phyloP scores from a whole-genome alignment of 108 stramenopile genomes.

The Cyclostephanos invisitatus region DNA sequence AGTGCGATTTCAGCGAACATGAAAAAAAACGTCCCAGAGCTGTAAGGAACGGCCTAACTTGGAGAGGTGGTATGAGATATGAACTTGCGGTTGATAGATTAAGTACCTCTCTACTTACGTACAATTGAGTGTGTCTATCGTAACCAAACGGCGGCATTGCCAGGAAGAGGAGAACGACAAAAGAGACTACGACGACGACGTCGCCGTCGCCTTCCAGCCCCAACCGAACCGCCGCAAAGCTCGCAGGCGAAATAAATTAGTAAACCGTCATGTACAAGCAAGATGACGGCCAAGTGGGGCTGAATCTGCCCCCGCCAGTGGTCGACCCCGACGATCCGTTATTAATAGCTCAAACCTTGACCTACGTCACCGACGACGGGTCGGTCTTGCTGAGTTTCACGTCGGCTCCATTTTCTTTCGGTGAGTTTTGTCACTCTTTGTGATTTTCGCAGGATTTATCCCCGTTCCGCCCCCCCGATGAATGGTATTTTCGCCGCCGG shows the following conservation, averaged over 20 bases:
- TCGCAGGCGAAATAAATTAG: not conserved
- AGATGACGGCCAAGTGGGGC: constrained; percentile 15
- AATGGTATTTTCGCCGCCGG: not conserved
- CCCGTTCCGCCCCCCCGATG: not conserved
- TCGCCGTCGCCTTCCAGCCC: not conserved
- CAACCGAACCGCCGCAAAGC: not conserved
- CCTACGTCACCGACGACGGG: constrained; percentile 90
- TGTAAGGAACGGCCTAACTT: too few species aligned
- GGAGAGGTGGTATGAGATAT: too few species aligned
- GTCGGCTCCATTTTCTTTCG: constrained; percentile 77
- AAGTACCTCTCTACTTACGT: too few species aligned
- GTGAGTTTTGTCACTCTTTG: constrained; percentile 41
- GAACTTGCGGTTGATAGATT: too few species aligned
- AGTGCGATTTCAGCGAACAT: too few species aligned
- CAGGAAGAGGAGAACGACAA: too few species aligned
- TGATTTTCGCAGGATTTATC: not conserved
- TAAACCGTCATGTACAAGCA: not conserved
- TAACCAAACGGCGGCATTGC: too few species aligned
- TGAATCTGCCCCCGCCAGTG: constrained; percentile 23
- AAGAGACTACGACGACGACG: not conserved
- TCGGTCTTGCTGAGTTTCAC: constrained; percentile 77
- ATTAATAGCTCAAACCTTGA: constrained; percentile 84
- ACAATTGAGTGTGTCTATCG: too few species aligned
- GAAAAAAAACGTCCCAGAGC: too few species aligned
- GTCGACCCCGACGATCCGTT: constrained; percentile 80